phyloP scores from a whole-genome alignment of 306 rosid genomes.

The Oxytropis ochrocephala region DNA sequence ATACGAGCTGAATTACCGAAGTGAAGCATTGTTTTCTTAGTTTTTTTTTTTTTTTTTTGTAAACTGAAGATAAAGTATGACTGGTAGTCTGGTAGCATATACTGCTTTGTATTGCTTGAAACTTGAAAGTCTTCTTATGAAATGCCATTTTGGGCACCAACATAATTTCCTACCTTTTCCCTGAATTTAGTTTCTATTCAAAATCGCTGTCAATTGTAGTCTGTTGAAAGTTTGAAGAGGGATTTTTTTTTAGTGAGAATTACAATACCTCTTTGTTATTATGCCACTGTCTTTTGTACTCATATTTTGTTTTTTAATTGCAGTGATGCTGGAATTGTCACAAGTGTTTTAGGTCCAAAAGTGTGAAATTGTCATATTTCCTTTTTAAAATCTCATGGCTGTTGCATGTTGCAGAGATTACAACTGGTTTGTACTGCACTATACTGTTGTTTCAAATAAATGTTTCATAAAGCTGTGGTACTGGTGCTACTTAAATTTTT shows the following conservation, averaged over 20 bases:
- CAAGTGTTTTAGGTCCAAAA: not conserved
- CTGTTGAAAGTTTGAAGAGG: not conserved
- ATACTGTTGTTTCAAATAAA: conserved; percentile 19
- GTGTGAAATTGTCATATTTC: not conserved
- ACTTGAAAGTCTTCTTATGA: not conserved
- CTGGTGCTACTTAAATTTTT: not conserved
- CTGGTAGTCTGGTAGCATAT: too few species aligned
- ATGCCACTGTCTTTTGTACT: not conserved
- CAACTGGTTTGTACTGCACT: not conserved
- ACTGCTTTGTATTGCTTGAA: not conserved
- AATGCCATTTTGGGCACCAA: not conserved
- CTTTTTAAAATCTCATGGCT: not conserved
- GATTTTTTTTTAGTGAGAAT: not conserved
- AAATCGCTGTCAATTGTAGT: not conserved
- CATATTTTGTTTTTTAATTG: conserved; percentile 2
- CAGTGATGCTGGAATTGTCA: conserved; percentile 21
- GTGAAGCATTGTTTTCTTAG: not conserved
- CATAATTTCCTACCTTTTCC: not conserved
- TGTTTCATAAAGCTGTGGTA: conserved; percentile 11
- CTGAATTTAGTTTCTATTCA: not conserved
- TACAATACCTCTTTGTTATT: not conserved
- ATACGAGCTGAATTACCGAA: not conserved
- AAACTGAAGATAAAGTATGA: not conserved
- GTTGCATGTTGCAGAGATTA: conserved; percentile 5
- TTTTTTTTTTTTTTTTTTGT: not conserved